A percentile compares a stretch with the other conserved stretches of the same genome.
These are phyloP conservation scores for Crithidia fasciculata DNA, from an alignment of 208 protist species.

Conservation along the genomic window DNA sequence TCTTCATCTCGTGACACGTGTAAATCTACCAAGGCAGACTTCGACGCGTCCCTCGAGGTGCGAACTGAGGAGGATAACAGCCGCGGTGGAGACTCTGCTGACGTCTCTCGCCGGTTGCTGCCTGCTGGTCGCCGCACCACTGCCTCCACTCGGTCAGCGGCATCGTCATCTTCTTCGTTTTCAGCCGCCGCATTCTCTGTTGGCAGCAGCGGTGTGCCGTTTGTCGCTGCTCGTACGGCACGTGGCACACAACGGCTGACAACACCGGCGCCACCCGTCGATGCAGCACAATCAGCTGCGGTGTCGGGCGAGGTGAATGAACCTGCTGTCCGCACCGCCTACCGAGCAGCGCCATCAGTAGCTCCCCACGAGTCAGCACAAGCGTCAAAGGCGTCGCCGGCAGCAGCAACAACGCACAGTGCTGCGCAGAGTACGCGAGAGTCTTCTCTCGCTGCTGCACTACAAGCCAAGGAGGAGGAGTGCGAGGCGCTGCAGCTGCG, in stretches of 20 bases:
- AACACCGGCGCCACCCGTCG: no score
- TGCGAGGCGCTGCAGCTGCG: slow-evolving; percentile 40
- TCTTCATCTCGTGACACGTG: background rate
- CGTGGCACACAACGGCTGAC: no score
- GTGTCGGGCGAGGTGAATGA: background rate
- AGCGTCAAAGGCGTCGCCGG: background rate
- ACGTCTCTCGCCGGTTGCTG: no score
- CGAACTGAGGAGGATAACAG: background rate
- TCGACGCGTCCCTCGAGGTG: slow-evolving; percentile 2
- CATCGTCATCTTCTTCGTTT: background rate
- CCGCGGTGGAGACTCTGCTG: no score
- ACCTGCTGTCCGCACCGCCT: background rate
- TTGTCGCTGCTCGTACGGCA: no score
- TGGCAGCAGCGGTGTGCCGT: no score
- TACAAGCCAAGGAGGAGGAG: slow-evolving; percentile 32
- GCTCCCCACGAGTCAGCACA: background rate
- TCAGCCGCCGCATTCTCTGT: background rate
- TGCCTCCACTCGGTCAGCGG: background rate
- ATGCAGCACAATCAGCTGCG: no score
- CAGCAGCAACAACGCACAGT: background rate
- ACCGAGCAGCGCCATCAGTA: slow-evolving; percentile 7
- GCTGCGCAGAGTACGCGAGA: background rate
- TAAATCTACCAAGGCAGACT: background rate
- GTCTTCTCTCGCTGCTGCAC: slow-evolving; percentile 14
- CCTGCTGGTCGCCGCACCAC: no score